Percentiles rank a stretch among this genome's conserved stretches.
phyloP scores from a whole-genome alignment of 768 basidiomycete species.

The Lactifluus piperatus region DNA sequence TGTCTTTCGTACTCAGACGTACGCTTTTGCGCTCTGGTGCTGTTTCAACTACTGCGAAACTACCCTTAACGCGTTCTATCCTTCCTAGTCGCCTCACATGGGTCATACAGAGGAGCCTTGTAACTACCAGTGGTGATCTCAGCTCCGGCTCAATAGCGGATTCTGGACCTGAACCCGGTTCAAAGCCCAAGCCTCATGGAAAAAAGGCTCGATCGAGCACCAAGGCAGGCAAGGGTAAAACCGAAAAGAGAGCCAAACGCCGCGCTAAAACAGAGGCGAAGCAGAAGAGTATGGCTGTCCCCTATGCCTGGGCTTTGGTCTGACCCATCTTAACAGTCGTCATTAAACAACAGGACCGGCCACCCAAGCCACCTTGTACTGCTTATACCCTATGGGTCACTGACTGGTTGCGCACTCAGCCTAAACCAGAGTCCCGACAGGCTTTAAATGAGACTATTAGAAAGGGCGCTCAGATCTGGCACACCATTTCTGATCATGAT shows the following conservation, averaged over 20 bases:
- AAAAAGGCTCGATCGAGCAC: background rate
- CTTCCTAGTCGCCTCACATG: background rate
- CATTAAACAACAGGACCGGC: background rate
- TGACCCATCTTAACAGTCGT: background rate
- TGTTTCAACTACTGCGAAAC: background rate
- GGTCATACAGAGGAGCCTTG: background rate
- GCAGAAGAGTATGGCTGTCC: background rate
- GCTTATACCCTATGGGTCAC: background rate
- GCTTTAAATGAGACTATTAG: background rate
- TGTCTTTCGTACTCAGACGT: constrained; percentile 3
- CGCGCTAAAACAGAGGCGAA: background rate
- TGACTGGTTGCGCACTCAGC: background rate
- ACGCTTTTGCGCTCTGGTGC: background rate
- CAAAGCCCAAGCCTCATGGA: constrained; percentile 1
- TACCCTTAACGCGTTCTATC: background rate
- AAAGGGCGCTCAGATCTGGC: background rate
- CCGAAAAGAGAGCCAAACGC: background rate
- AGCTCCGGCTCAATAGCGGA: background rate
- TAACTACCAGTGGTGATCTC: background rate
- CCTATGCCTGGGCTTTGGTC: background rate
- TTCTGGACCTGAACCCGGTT: background rate
- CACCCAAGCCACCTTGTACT: background rate
- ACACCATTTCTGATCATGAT: constrained; percentile 6
- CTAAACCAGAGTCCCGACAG: background rate
- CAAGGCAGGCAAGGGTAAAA: background rate